Evolutionary conservation across 1,284 basidiomycete genomes (phyloP), one percentile per base, ranked within the genome.

Genomic region (Naganishia sp.): DNA sequence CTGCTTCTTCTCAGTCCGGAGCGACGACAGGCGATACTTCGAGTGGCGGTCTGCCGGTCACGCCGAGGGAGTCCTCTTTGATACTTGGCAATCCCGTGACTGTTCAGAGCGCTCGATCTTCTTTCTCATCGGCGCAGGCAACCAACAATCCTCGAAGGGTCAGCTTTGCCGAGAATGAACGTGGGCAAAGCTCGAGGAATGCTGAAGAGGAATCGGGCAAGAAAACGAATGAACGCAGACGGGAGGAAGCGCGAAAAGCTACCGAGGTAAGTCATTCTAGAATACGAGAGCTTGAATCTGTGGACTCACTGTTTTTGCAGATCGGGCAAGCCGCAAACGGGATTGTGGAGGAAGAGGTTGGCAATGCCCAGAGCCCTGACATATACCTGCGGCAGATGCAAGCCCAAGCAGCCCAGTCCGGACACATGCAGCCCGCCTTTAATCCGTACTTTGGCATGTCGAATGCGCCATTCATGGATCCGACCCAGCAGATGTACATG

Each of bases 1-100:
- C 67, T 31, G 51, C 67, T 17, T 68, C 67, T 1, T 68, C 67
- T 5, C 64, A 66, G 49, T 66, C 63, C 11, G 67, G 67, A 42
- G 58, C 58, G 13, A 66, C 64, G 0, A 68, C 67, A 7, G 67
- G 63, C 18, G 67, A 68, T 13, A 63, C 56, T 28, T 62, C 63
- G 13, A 65, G 63, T 32, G 52, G 57, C n/a, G 63, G 53, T 21
- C 47, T 57, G 18, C 67, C 67, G 21, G 43, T 65, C n/a, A 68
- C 67, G 3, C 67, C 67, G 10, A 57, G 42, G 43, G 67, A 66
- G 11, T 31, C 56, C 32, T 39, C 53, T 6, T 21, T 58, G 41
- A 50, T 35, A 1, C 42, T 52, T 15, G 25, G 41, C 21, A 63
- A 63, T 17, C 42, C 54, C 11, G 39, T 62, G 18, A 47, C 32